A percentile compares a stretch with the other conserved stretches of the same genome.
Evolutionary conservation across 768 basidiomycete genomes (phyloP).

Genomic region (Tylopilus felleus): DNA sequence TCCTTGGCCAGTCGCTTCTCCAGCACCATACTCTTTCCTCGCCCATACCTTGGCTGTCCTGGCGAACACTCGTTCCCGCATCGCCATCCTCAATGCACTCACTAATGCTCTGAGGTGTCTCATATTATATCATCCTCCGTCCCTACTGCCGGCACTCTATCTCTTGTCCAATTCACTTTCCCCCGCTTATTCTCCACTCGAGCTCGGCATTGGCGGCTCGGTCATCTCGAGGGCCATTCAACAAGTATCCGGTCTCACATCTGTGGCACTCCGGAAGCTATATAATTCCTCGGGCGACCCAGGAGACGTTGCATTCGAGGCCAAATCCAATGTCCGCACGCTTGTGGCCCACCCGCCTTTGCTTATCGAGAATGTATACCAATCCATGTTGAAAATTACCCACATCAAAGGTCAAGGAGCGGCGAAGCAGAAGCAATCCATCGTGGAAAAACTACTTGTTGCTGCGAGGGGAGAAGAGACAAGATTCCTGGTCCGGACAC

Average conservation of each 20-base stretch:
- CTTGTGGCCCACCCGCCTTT: slow-evolving; percentile 70
- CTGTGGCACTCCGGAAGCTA: slow-evolving; percentile 54
- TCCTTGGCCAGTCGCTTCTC: slow-evolving; percentile 37
- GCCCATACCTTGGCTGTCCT: slow-evolving; percentile 59
- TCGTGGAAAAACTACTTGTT: slow-evolving; percentile 80
- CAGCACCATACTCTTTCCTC: slow-evolving; percentile 70
- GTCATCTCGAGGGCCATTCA: slow-evolving; percentile 69
- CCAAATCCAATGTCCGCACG: slow-evolving; percentile 73
- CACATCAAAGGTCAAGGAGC: slow-evolving; percentile 71
- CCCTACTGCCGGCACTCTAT: slow-evolving; percentile 75
- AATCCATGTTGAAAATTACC: slow-evolving; percentile 64
- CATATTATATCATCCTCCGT: slow-evolving; percentile 58
- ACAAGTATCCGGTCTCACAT: slow-evolving; percentile 63
- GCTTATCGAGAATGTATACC: slow-evolving; percentile 61
- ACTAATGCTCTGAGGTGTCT: slow-evolving; percentile 75
- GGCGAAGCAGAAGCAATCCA: slow-evolving; percentile 67
- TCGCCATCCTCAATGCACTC: slow-evolving; percentile 60
- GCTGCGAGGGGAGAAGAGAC: slow-evolving; percentile 84
- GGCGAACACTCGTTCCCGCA: slow-evolving; percentile 68
- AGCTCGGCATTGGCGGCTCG: slow-evolving; percentile 67
- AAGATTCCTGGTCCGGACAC: slow-evolving; percentile 74
- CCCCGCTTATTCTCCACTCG: slow-evolving; percentile 68
- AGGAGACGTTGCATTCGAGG: slow-evolving; percentile 85
- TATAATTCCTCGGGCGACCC: slow-evolving; percentile 78
- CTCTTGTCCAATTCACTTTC: slow-evolving; percentile 78